These are phyloP conservation scores for Cladosporium sp. DNA, from an alignment of 2,329 filamentous ascomycete genomes.

Conservation along the genomic window DNA sequence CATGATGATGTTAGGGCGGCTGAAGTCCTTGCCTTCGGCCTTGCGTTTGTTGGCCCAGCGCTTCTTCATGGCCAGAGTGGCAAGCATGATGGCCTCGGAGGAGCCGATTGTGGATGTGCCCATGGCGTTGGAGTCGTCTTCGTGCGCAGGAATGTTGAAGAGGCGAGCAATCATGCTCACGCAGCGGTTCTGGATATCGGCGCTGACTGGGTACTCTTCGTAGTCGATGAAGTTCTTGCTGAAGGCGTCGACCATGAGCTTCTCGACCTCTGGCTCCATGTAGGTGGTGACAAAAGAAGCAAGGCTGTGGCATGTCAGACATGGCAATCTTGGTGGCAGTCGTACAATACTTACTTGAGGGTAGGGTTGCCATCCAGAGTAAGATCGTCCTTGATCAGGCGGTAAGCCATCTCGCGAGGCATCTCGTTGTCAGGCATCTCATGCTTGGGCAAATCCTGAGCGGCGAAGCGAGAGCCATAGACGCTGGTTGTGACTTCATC, in stretches of 20 bases:
- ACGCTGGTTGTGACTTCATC: conserved; percentile 70
- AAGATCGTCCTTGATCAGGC: conserved; percentile 92
- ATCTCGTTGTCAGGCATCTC: conserved; percentile 89
- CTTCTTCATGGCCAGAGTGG: conserved; percentile 88
- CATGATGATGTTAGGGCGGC: conserved; percentile 90
- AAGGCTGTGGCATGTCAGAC: conserved; percentile 45
- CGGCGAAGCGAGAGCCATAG: conserved; percentile 82
- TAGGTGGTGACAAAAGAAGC: conserved; percentile 94
- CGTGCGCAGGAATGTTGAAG: conserved; percentile 69
- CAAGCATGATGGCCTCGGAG: conserved; percentile 83
- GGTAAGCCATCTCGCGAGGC: conserved; percentile 89
- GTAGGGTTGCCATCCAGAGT: conserved; percentile 89
- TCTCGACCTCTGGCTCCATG: conserved; percentile 96
- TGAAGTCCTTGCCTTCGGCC: conserved; percentile 74
- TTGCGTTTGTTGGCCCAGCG: conserved; percentile 84
- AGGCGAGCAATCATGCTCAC: conserved; percentile 71
- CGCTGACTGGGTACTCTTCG: conserved; percentile 48
- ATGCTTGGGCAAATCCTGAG: conserved; percentile 71
- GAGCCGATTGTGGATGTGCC: conserved; percentile 87
- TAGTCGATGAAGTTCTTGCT: conserved; percentile 78
- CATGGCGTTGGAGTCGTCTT: conserved; percentile 60
- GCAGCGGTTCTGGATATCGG: conserved; percentile 75
- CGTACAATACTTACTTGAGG: conserved; percentile 57
- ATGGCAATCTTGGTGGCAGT: neutral
- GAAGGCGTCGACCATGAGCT: conserved; percentile 89